Evolutionary conservation across 768 basidiomycete species (phyloP).

Genomic region (Suillus fuscotomentosus): DNA sequence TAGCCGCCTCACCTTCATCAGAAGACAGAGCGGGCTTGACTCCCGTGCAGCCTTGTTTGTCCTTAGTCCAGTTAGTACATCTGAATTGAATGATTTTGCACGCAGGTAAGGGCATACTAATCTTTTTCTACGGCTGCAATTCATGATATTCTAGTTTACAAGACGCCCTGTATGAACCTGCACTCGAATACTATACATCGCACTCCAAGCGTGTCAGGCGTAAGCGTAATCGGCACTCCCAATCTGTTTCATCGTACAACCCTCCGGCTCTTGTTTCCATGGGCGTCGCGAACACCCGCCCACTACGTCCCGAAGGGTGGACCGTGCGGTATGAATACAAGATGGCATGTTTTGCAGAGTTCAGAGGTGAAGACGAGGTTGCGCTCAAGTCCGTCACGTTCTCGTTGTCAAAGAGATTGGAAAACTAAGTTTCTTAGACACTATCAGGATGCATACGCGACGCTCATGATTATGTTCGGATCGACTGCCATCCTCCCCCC

Average conservation of each 20-base stretch:
- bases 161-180: slow-evolving; percentile 84
- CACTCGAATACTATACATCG: slow-evolving; percentile 88
- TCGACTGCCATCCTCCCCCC: slow-evolving; percentile 85
- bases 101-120: slow-evolving; percentile 49
- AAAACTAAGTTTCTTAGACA: slow-evolving; percentile 50
- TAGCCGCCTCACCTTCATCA: slow-evolving; percentile 78
- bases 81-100: slow-evolving; percentile 88
- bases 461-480: slow-evolving; percentile 83
- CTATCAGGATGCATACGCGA: slow-evolving; percentile 91
- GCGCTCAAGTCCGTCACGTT: slow-evolving; percentile 73
- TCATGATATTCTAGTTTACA: slow-evolving; percentile 57
- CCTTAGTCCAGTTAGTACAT: slow-evolving; percentile 84
- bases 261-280: slow-evolving; percentile 45
- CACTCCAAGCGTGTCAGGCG: slow-evolving; percentile 91
- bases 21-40: slow-evolving; percentile 86
- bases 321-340: slow-evolving; percentile 97
- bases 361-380: slow-evolving; percentile 88
- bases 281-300: slow-evolving; percentile 42
- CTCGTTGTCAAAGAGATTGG: slow-evolving; percentile 9
- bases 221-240: slow-evolving; percentile 83
- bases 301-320: slow-evolving; percentile 87
- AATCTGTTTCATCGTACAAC: slow-evolving; percentile 47
- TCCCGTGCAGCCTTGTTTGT: slow-evolving; percentile 93
- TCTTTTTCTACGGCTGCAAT: not conserved
- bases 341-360: slow-evolving; percentile 95